Base-by-base conservation (phyloP, 768 basidiomycete genomes). In the Albatrellus ellisii region DNA sequence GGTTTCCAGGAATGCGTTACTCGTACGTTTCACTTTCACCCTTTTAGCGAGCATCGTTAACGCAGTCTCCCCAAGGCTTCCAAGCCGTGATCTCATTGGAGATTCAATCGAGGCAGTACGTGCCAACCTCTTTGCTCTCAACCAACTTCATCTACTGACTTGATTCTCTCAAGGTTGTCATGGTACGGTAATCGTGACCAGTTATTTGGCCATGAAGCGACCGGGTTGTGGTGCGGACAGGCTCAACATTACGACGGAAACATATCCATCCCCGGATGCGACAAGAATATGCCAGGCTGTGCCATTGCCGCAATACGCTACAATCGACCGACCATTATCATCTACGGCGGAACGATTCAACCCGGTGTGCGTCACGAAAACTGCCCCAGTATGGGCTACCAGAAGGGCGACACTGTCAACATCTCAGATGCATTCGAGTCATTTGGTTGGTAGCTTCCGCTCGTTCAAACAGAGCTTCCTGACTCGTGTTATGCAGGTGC, bases 231-330 rank as follows among this genome's bases (percentile, higher is more conserved):
- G 17, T 32, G 26, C 40, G 26, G 17, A 20, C 42, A 83, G 84
- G 84, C 85, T 17, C 87, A 90, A 64, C 77, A 87, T 53, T 89
- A 90, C 52, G 88, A 91, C 46, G 87, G 75, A 10, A 87, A 88
- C 53, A 86, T 90, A 51, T 75, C 82, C 4, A 70, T 89, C 41
- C 88, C 88, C 14, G 86, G 87, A 43, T 90, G 87, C 50, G 87
- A 90, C 61, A 90, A 90, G 65, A 90, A 90, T 55, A 89, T 90
- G 88, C 87, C 87, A 7, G 88, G 85, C 14, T 84, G 80, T 55
- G 67, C 88, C 43, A 86, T 91, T 55, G 88, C 88, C 12, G 87
- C 87, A 1, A 81, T 67, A 28, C 77, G 88, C 39, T 81, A 88
- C 62, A 90, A 91, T 55, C 73, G 87, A 5, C 88, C 88, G 1